Base-by-base conservation (phyloP, 1,284 basidiomycete genomes). In the Pyrrhoderma lamaoense region DNA sequence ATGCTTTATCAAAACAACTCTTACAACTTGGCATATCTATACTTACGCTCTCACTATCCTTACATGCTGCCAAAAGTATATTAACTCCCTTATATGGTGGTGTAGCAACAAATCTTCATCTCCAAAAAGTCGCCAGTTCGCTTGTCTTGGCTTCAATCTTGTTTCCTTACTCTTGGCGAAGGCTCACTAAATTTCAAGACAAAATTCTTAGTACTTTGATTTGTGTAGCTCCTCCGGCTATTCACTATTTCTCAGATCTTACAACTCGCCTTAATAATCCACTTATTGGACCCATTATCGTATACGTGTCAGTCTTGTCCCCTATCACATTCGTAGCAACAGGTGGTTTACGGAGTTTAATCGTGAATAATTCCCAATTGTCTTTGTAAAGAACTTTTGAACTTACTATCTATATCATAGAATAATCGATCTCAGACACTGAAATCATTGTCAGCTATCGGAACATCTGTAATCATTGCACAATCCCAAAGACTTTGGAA, bases 61-160 rank as follows among this genome's bases (percentile, higher is more conserved):
- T 31, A 31, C 27, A 31, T 11, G 27, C 11, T 31, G 27, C 27
- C 27, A 31, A 31, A 31, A 11, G 11, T 31, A 11, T 31, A 3
- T 38, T 55, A 7, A 35, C 38, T 7, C 53, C 53, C 7, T 34
- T 51, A 7, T 55, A 47, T 31, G 53, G 53, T 25, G 40, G 38
- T 16, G 49, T 55, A 5, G 53, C 53, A n/a, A 48, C 53, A 40
- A 55, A 47, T 22, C 37, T 51, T 19, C 47, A 51, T 36, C 49
- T 55, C 25, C 13, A 51, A 27, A 47, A 47, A 34, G 31, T 43
- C 34, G 14, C 36, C 7, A 27, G 22, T 38, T 23, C 42, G 16
- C 16, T 55, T 18, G 25, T 48, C 25, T 34, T 47, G n/a, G 22
- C 42, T 19, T 48, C 42, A 19, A 39, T 38, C 8, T 23, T 51